Base-by-base conservation (phyloP, 257 asterid species). In the Pogostemon cablin region DNA sequence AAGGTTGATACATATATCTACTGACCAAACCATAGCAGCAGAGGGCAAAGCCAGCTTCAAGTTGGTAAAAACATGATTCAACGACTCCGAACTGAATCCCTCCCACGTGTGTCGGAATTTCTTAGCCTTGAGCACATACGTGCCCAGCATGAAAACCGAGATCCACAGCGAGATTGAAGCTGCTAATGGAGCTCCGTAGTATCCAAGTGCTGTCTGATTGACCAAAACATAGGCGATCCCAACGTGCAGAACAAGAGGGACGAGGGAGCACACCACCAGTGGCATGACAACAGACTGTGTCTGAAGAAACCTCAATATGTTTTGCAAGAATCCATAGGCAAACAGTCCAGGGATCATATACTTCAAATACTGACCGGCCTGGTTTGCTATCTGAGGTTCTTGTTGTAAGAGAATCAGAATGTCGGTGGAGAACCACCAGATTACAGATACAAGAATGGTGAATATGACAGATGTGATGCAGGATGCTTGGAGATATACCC, bases 21-120 rank as follows among this genome's bases (percentile, higher is more conserved):
- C 91, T 85, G 32, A 87, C 96, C 92, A 87, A n/a, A 87, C 83
- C 89, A 87, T 87, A 55, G 84, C 91, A 38, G 95, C 96, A 53
- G 95, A 87, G 35, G 92, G 95, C 70, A 87, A 34, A 7, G 91
- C 95, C 9, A 87, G 40, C 86, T 83, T 88, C 72, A 86, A 70
- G 73, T 68, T 78, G 11, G 59, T 1, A 7, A 63, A 37, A 2
- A 86, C 2, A 42, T 80, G 78, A 53, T 73, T 3, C 39, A 74
- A 80, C 0, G 85, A 74, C 67, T 84, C 92, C 32, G 25, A 5
- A 0, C 79, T 72, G 54, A 87, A 83, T n/a, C 96, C 95, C 6
- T 59, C 50, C 95, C 89, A 89, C 2, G 90, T 87, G 2, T 62
- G 57, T 72, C 65, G 73, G 25, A 87, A 84, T 37, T 73, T 78